Conservation (phyloP, 306 rosid genomes). For the Vigna angularis region DNA sequence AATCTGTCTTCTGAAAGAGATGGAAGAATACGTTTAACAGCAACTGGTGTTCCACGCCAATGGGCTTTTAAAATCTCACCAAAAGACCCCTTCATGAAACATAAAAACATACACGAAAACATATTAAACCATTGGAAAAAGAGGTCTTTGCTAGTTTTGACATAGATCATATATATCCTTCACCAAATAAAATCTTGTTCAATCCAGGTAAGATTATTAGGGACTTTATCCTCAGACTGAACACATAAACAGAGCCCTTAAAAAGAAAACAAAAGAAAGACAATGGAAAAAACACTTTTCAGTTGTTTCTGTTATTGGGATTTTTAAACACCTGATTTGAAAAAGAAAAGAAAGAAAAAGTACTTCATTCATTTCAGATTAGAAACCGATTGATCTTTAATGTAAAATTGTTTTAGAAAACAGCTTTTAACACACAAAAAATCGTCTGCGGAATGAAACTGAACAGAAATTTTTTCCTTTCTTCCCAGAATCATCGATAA, state of each 20-base stretch:
- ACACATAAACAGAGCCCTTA: background rate
- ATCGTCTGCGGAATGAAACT: background rate
- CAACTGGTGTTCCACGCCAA: conserved; percentile 99
- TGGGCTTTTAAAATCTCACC: conserved; percentile 94
- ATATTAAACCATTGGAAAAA: conserved; percentile 21
- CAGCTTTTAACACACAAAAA: background rate
- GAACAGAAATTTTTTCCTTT: background rate
- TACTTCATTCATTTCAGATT: background rate
- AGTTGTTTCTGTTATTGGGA: background rate
- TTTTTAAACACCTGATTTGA: background rate
- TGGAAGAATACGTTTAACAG: conserved; percentile 97
- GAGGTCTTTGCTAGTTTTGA: too few species aligned
- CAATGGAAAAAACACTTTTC: background rate
- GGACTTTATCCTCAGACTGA: background rate
- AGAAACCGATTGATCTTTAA: background rate
- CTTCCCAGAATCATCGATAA: background rate
- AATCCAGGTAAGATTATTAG: too few species aligned
- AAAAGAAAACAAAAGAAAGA: background rate
- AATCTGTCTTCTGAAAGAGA: conserved; percentile 95
- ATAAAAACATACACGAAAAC: conserved; percentile 33
- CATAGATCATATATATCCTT: too few species aligned
- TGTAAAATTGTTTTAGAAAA: background rate
- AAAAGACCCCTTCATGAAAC: conserved; percentile 83
- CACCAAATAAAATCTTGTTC: too few species aligned
- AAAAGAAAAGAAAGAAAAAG: background rate